Evolutionary conservation across 352 stramenopile genomes (phyloP).

Genomic region (Globisporangium perplexum): DNA sequence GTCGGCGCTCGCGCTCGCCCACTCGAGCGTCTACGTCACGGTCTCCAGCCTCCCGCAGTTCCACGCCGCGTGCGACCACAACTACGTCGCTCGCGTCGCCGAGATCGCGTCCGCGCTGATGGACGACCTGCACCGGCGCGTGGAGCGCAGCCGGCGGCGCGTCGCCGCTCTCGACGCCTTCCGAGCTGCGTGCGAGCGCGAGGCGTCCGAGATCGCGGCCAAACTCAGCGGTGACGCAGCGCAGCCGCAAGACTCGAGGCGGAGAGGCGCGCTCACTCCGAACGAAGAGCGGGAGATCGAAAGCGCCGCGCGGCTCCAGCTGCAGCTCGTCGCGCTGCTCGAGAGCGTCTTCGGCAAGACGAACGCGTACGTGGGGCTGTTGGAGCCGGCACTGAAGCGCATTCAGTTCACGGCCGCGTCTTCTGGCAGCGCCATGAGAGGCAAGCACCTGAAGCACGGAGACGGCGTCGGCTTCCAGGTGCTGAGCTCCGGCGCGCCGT

Average conservation of each 20-base stretch:
- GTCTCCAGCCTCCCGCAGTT: conserved; percentile 31
- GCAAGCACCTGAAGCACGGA: conserved; percentile 50
- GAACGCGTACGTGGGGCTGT: conserved; percentile 58
- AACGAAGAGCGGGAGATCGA: conserved; percentile 44
- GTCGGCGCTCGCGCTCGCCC: conserved; percentile 14
- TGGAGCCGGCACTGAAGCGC: conserved; percentile 38
- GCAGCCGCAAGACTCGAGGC: neutral
- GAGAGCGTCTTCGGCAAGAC: conserved; percentile 25
- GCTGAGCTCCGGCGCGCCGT: conserved; percentile 26
- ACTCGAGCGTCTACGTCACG: conserved; percentile 33
- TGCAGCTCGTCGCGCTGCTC: conserved; percentile 25
- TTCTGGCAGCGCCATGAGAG: conserved; percentile 41
- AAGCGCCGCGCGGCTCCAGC: conserved; percentile 26
- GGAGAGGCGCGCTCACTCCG: conserved; percentile 14
- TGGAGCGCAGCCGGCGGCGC: conserved; percentile 36
- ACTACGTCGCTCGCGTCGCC: conserved; percentile 40
- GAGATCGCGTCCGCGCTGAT: conserved; percentile 28
- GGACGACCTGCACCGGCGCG: conserved; percentile 24
- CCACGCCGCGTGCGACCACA: conserved; percentile 37
- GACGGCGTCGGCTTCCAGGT: conserved; percentile 53
- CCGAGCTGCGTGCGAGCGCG: conserved; percentile 20
- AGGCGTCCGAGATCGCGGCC: conserved; percentile 2
- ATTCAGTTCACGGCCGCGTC: conserved; percentile 55
- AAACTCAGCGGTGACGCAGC: neutral
- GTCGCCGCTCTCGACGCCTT: conserved; percentile 23